phyloP scores from a whole-genome alignment of 192 early-diverging fungal genomes.

The Backusella westeae region DNA sequence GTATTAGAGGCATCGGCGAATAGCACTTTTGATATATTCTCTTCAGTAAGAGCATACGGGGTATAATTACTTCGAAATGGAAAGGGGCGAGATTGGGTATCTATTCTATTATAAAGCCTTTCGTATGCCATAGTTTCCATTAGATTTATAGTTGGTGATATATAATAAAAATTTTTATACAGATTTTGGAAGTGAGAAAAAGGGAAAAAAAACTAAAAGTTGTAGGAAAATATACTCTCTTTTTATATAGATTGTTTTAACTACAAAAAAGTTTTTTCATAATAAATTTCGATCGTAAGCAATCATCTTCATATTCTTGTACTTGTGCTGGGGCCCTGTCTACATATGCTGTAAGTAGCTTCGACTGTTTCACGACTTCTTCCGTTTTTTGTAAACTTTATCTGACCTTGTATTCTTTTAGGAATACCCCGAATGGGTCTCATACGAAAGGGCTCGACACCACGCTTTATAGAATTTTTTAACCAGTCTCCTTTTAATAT shows the following conservation, averaged over 20 bases:
- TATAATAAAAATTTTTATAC: not conserved
- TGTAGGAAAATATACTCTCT: not conserved
- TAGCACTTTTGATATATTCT: slow-evolving; percentile 10
- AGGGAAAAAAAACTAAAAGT: not conserved
- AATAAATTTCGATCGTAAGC: not conserved
- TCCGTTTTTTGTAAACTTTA: slow-evolving; percentile 5
- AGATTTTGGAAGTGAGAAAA: not conserved
- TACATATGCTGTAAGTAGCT: slow-evolving; percentile 3
- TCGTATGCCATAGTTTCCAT: not conserved
- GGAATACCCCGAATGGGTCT: not conserved
- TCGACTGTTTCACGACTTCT: not conserved
- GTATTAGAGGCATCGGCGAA: not conserved
- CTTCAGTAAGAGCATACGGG: not conserved
- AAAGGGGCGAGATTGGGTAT: not conserved
- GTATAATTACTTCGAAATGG: not conserved
- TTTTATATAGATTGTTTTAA: not conserved
- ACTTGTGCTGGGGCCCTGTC: slow-evolving; percentile 8
- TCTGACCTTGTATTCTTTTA: not conserved
- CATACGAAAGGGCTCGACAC: not conserved
- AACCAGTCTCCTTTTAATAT: not conserved
- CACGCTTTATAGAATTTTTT: not conserved
- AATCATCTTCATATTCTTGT: not conserved
- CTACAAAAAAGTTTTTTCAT: not conserved
- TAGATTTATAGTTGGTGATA: not conserved
- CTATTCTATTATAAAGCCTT: not conserved